Evolutionary conservation across 345 rosid genomes (phyloP), one percentile per base, ranked within the genome.

Genomic region (Psidium friedrichsthalianum): DNA sequence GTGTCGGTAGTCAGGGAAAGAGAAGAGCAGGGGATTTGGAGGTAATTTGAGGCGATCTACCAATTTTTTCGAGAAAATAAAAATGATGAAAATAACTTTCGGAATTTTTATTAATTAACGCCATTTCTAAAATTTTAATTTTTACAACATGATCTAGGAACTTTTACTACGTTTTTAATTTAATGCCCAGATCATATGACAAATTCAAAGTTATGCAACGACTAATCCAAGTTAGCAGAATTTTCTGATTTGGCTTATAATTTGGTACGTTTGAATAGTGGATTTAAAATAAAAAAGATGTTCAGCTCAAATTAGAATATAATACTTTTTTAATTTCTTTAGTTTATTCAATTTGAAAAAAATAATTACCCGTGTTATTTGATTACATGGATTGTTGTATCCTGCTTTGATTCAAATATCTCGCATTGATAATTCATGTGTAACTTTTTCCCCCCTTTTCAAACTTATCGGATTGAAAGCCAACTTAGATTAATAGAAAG

Each of bases 351-450:
- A n/a, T 58, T 58, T 58, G 18, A 36, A 58, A 58, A 58, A 56
- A 57, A 40, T 40, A 40, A 40, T 5, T 40, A 40, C 42, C 42
- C 42, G 5, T 40, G 42, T 40, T 40, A 40, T 40, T 40, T 40
- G 42, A 40, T 40, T 0, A 40, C 42, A 40, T 61, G 14, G 42
- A 14, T 6, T 14, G 3, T 29, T 7, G 14, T 61, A 27, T 61
- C 5, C 0, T 6, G 3, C 0, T 29, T 61, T 61, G 11, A 61
- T 0, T 1, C 1, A 21, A 27, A 8, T 1, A 16, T 29, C 5
- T 61, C 14, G 7, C 22, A 29, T 6, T 3, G 15, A 29, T 7
- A 32, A 64, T 29, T 5, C 54, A 52, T 3, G 18, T 14, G 15
- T 12, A 52, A 52, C 18, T 4, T 52, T 52, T 13, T 52, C 11